Evolutionary conservation across 2,329 filamentous ascomycete species (phyloP).

Genomic region (Calonectria montana): DNA sequence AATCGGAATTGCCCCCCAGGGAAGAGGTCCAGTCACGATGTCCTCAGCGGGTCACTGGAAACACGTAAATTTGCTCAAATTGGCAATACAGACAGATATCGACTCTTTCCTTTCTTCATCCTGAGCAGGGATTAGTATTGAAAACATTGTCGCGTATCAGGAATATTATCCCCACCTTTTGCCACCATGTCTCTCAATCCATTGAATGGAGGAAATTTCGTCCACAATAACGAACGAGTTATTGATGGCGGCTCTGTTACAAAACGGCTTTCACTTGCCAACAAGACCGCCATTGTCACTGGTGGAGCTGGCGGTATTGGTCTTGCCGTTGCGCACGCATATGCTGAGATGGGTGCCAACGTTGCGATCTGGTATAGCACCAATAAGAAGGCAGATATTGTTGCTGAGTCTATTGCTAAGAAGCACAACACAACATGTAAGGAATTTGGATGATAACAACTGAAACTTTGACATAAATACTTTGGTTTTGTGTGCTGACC

Average conservation of each 20-base stretch:
- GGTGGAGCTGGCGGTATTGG: conserved; percentile 74
- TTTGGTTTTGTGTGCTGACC: background rate
- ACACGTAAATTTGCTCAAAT: background rate
- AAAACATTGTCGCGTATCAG: background rate
- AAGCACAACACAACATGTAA: conserved; percentile 73
- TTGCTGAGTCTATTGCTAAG: conserved; percentile 69
- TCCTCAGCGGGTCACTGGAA: background rate
- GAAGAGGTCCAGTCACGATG: background rate
- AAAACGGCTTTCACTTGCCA: conserved; percentile 68
- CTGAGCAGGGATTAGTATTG: background rate
- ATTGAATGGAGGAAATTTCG: background rate
- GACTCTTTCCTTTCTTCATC: background rate
- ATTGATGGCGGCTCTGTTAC: background rate
- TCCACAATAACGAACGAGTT: background rate
- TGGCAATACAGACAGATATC: background rate
- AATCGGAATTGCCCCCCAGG: background rate
- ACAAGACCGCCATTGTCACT: conserved; percentile 74
- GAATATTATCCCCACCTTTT: background rate
- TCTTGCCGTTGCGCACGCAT: conserved; percentile 68
- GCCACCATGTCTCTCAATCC: background rate
- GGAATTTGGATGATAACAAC: conserved; percentile 36
- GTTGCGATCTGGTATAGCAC: conserved; percentile 76
- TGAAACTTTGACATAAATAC: background rate
- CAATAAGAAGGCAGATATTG: conserved; percentile 69
- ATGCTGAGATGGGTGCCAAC: conserved; percentile 75